phyloP scores from a whole-genome alignment of 192 early-diverging fungal species.

The Coemansia erecta region DNA sequence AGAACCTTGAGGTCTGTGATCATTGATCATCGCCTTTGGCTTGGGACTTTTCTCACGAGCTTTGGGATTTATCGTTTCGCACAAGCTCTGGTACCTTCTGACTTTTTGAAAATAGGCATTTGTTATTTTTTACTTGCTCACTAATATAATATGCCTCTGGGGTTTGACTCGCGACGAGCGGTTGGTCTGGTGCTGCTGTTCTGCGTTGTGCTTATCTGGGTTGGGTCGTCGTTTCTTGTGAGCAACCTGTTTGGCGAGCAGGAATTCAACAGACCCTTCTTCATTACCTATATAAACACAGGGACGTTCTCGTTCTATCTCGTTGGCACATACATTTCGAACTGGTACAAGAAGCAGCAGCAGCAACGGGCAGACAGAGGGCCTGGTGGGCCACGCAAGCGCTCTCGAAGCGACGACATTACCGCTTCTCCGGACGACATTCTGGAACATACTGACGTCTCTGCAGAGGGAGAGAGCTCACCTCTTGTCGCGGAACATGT shows the following conservation, averaged over 20 bases:
- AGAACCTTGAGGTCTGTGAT: no score
- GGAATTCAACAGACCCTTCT: conserved; percentile 71
- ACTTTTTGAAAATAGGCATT: no score
- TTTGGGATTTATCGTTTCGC: no score
- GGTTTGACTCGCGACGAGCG: conserved; percentile 44
- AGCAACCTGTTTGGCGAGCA: conserved; percentile 71
- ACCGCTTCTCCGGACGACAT: not conserved
- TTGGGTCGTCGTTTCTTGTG: conserved; percentile 72
- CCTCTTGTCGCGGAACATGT: not conserved
- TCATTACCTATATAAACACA: conserved; percentile 78
- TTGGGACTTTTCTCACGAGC: no score
- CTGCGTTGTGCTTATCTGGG: conserved; percentile 77
- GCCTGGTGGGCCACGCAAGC: conserved; percentile 15
- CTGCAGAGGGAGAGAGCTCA: not conserved
- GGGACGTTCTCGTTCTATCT: conserved; percentile 74
- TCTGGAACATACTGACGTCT: not conserved
- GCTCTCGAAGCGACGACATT: conserved; percentile 27
- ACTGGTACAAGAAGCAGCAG: not conserved
- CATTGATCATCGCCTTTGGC: no score
- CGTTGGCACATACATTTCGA: conserved; percentile 20
- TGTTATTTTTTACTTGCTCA: not conserved
- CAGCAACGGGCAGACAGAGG: not conserved
- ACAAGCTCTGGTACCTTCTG: no score
- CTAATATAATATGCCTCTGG: conserved; percentile 6
- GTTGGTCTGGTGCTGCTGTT: conserved; percentile 64